Base-by-base conservation (phyloP, 1,139 yeast species). In the Hemisphaericaspora lyxosophila region DNA sequence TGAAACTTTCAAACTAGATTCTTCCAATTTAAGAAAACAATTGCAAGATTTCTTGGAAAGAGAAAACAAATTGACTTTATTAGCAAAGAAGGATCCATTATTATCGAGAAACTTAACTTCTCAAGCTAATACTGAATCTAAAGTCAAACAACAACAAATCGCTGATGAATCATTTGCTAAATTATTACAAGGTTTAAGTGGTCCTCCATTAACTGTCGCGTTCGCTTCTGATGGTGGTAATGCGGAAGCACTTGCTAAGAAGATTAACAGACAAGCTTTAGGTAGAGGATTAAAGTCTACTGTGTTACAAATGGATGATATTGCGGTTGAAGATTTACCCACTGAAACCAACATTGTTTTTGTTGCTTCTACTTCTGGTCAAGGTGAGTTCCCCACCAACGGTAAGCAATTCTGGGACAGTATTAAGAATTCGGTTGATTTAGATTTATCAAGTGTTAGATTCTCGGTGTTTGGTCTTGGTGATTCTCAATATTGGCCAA, bases 161-260 rank as follows among this genome's bases (percentile, higher is more conserved):
- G 92, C 96, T 9, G 85, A 83, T 57, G 83, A 78, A 33, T 92
- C 97, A 1, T 88, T 77, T 59, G 75, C 78, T 43, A 77, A 81
- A 54, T 73, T 90, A 45, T 71, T 90, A 38, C 95, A 85, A 50
- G 96, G 96, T 20, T 73, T 90, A 46, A 81, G 90, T 26, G 97
- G 97, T 24, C 97, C 97, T 33, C 97, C 97, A 38, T 63, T 92
- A 47, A 85, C 95, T 6, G 76, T 90, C 46, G 85, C 92, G 30
- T 90, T 80, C 64, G 97, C 97, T 4, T 88, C 96, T 22, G 97
- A 90, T 61, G 97, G 96, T 60, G 97, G 97, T 41, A 85, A 82
- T 54, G 97, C 96, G 31, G 89, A 88, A 55, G 78, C 75, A 32
- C 70, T 89, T 19, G 95, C 96, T 27, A 86, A 84, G 61, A 82